Base-by-base conservation (phyloP, 2,329 filamentous ascomycete species). In the Fusarium acutatum region DNA sequence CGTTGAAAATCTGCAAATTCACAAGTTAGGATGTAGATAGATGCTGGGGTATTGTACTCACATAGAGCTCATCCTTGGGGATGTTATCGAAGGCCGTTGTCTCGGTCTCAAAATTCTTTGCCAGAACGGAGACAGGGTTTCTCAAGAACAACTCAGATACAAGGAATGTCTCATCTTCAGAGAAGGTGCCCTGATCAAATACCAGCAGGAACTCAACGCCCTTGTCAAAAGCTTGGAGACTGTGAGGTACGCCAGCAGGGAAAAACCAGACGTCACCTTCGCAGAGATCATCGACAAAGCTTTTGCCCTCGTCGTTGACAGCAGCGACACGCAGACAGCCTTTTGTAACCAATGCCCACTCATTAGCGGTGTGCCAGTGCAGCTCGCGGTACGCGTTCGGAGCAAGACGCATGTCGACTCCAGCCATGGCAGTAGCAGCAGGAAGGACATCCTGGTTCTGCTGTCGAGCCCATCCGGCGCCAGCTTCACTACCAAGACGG, bases 41-140 rank as follows among this genome's bases (percentile, higher is more conserved):
- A 17, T 5, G 8, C 4, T 6, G 11, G 11, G 26, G 2, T 2
- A 20, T 9, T n/a, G 1, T 6, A 47, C 62, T 60, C 22, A 68
- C 63, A 14, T 68, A 68, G 28, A 67, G 65, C 22, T 68, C 38
- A 6, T 67, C 35, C 35, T 68, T 61, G 4, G 65, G 65, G 8
- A 62, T 61, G 6, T 68, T 49, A 9, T 68, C 49, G 30, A 68
- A 68, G 5, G 63, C 65, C n/a, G 54, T 54, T 20, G 64, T 62
- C 20, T 68, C 65, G 1, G 63, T 61, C 18, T 67, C 50, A 20
- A 68, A 68, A 41, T 68, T 68, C 63, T 68, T 68, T 9, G 65
- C 65, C 15, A 68, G n/a, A 15, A 68, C 63, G 1, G 63, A 67
- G 41, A 61, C 40, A 7, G 65, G 65, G 47, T 67, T 68, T 22